phyloP scores from a whole-genome alignment of 257 asterid species.

The Rhazya stricta region DNA sequence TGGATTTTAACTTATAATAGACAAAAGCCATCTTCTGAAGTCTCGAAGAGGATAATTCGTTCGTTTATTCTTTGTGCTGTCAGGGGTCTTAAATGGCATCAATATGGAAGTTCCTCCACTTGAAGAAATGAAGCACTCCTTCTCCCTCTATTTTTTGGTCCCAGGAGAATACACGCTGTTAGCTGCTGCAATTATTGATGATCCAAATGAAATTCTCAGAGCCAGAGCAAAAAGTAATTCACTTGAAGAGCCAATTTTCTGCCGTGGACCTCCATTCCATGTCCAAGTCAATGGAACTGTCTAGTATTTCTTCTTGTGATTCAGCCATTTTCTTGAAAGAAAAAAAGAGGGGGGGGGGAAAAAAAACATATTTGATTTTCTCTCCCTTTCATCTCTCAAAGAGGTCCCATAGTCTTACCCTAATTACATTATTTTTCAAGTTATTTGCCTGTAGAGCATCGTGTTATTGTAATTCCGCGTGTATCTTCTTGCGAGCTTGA shows the following conservation, averaged over 20 bases:
- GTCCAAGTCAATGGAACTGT: constrained; percentile 73
- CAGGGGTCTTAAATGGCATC: constrained; percentile 79
- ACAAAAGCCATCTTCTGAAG: too few relatives aligned
- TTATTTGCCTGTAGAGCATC: not conserved
- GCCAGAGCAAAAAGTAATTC: constrained; percentile 75
- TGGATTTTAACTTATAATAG: too few relatives aligned
- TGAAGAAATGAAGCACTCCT: constrained; percentile 66
- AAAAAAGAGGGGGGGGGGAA: too few relatives aligned
- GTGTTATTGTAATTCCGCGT: not conserved
- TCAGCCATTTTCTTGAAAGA: not conserved
- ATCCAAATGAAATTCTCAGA: constrained; percentile 86
- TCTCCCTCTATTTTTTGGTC: constrained; percentile 84
- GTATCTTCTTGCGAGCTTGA: not conserved
- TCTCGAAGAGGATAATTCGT: not conserved
- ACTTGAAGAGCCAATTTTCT: constrained; percentile 75
- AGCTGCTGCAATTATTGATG: constrained; percentile 92
- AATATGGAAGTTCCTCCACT: constrained; percentile 84
- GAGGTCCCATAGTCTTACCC: not conserved
- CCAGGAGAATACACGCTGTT: constrained; percentile 90
- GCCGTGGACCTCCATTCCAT: constrained; percentile 96
- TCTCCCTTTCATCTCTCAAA: not conserved
- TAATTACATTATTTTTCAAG: not conserved
- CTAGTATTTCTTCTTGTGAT: not conserved
- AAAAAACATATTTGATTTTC: too few relatives aligned
- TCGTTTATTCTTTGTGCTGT: not conserved